A percentile compares a stretch with the other conserved stretches of the same genome.
These are phyloP conservation scores for Paramarasmius palmivorus DNA, from an alignment of 1,284 basidiomycete species.

Conservation along the genomic window DNA sequence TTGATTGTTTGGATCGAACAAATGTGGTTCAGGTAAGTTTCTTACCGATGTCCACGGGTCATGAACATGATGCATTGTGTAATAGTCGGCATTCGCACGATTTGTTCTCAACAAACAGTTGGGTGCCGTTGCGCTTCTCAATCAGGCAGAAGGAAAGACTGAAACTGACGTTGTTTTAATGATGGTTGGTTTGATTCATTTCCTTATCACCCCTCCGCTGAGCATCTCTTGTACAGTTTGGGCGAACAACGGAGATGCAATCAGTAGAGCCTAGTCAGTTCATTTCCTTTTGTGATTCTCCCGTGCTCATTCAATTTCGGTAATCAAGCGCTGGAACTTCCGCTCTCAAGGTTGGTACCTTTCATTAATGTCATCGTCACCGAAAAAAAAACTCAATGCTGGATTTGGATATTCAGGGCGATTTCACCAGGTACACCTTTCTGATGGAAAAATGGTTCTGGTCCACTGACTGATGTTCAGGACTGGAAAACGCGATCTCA, in stretches of 20 bases:
- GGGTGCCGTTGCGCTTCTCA: conserved; percentile 73
- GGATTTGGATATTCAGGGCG: conserved; percentile 55
- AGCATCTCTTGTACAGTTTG: conserved; percentile 61
- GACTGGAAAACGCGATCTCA: conserved; percentile 91
- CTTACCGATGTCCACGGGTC: background rate
- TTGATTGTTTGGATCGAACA: conserved; percentile 91
- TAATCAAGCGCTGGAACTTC: conserved; percentile 81
- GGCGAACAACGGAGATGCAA: conserved; percentile 94
- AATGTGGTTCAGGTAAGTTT: conserved; percentile 79
- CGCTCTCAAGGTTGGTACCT: conserved; percentile 73
- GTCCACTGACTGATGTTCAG: conserved; percentile 33
- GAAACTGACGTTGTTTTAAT: conserved; percentile 85
- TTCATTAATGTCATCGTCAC: conserved; percentile 1
- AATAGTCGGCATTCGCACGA: conserved; percentile 86
- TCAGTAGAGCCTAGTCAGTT: conserved; percentile 82
- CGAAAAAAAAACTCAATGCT: background rate
- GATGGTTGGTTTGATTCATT: conserved; percentile 55
- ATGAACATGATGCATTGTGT: conserved; percentile 4
- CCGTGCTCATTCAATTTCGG: background rate
- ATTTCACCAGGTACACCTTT: conserved; percentile 75
- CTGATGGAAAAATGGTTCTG: background rate
- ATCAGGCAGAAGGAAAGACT: conserved; percentile 50
- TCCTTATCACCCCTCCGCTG: conserved; percentile 6
- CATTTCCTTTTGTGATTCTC: background rate
- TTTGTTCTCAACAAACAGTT: conserved; percentile 81